phyloP scores from a whole-genome alignment of 768 basidiomycete species.

The Tricholoma sp. region DNA sequence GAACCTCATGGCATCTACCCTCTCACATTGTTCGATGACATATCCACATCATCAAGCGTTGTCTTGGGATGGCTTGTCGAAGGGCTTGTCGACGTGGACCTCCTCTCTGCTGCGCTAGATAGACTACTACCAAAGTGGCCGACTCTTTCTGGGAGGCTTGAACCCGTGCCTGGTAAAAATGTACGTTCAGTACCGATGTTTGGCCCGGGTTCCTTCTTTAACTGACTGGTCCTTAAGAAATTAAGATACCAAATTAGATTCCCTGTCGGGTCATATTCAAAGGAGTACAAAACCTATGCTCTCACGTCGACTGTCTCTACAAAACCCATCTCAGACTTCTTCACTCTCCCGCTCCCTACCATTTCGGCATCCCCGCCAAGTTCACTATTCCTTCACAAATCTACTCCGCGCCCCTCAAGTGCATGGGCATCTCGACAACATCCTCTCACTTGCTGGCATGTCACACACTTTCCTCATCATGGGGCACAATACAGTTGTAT shows the following conservation, averaged over 20 bases:
- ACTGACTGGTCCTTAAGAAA: slow-evolving; percentile 14
- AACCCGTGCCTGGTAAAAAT: slow-evolving; percentile 13
- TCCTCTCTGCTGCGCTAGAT: slow-evolving; percentile 25
- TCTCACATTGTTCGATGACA: slow-evolving; percentile 32
- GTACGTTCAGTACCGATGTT: slow-evolving; percentile 4
- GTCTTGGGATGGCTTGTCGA: slow-evolving; percentile 43
- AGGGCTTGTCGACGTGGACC: slow-evolving; percentile 30
- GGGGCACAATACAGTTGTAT: slow-evolving; percentile 31
- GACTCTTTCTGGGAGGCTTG: slow-evolving; percentile 25
- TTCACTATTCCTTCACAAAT: slow-evolving; percentile 32
- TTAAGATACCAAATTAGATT: slow-evolving; percentile 32
- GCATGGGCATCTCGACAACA: slow-evolving; percentile 28
- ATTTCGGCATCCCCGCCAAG: slow-evolving; percentile 30
- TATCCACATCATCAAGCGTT: slow-evolving; percentile 34
- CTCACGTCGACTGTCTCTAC: slow-evolving; percentile 32
- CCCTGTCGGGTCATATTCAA: slow-evolving; percentile 29
- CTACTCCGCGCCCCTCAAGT: slow-evolving; percentile 32
- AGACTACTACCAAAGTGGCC: slow-evolving; percentile 31
- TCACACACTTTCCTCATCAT: slow-evolving; percentile 33
- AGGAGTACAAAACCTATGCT: slow-evolving; percentile 29
- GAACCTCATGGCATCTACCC: slow-evolving; percentile 14
- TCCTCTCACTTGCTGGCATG: slow-evolving; percentile 40
- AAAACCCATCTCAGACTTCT: slow-evolving; percentile 30
- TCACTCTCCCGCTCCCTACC: slow-evolving; percentile 27
- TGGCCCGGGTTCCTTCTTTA: neutral